Evolutionary conservation across 1,284 basidiomycete species (phyloP).

Genomic region (Tylopilus sp.): DNA sequence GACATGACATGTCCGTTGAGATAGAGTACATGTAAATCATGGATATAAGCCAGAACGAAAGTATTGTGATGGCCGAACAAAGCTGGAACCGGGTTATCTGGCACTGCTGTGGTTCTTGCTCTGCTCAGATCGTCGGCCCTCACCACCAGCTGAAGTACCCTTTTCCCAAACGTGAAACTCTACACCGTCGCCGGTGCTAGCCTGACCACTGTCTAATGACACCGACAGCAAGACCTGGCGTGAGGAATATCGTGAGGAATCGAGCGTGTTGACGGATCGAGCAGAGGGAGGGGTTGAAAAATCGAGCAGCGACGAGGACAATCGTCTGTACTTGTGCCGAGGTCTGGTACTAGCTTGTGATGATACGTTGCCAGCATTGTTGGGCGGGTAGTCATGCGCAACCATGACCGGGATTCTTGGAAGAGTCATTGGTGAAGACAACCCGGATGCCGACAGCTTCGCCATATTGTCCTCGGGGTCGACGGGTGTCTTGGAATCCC

Average conservation of each 20-base stretch:
- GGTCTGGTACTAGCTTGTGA: conserved; percentile 28
- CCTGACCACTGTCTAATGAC: conserved; percentile 2
- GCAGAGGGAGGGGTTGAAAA: conserved; percentile 27
- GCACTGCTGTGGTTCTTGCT: conserved; percentile 29
- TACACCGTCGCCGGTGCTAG: conserved; percentile 36
- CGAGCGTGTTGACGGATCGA: conserved; percentile 35
- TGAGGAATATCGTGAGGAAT: conserved; percentile 14
- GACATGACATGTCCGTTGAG: neutral
- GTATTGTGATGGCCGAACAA: neutral
- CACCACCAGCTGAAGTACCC: conserved; percentile 50
- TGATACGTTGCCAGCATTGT: conserved; percentile 41
- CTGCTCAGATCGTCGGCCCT: conserved; percentile 41
- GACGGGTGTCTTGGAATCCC: conserved; percentile 29
- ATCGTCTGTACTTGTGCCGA: conserved; percentile 38
- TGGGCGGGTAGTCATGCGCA: conserved; percentile 61
- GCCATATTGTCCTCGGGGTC: conserved; percentile 32
- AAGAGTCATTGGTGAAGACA: conserved; percentile 33
- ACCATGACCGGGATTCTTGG: conserved; percentile 32
- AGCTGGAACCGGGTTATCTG: conserved; percentile 15
- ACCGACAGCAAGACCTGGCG: conserved; percentile 9
- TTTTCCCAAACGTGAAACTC: conserved; percentile 49
- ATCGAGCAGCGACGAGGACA: conserved; percentile 42
- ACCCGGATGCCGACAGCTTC: conserved; percentile 30
- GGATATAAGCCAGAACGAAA: conserved; percentile 1
- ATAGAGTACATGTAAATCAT: conserved; percentile 14